phyloP scores from a whole-genome alignment of 1,139 yeast genomes.

The Candida labiduridarum region DNA sequence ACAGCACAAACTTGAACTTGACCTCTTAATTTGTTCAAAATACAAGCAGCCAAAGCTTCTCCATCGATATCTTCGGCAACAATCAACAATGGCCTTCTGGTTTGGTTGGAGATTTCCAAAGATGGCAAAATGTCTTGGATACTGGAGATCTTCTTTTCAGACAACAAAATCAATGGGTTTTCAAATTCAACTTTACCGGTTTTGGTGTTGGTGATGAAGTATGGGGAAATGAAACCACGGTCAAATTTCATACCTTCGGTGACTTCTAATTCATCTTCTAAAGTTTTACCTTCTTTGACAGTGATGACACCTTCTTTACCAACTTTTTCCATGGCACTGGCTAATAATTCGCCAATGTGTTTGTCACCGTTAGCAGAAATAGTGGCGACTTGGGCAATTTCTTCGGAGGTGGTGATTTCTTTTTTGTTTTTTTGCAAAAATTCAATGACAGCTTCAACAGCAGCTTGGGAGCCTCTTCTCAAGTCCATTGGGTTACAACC shows the following conservation, averaged over 20 bases:
- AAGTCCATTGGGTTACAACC: constrained; percentile 99
- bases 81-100: constrained; percentile 92
- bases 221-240: constrained; percentile 98
- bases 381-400: constrained; percentile 98
- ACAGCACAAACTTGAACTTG: constrained; percentile 99
- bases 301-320: constrained; percentile 99
- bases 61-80: constrained; percentile 98
- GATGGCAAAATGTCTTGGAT: constrained; percentile 94
- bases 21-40: constrained; percentile 96
- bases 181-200: constrained; percentile 97
- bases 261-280: constrained; percentile 95
- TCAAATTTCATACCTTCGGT: constrained; percentile 99
- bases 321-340: constrained; percentile 98
- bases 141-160: constrained; percentile 93
- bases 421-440: constrained; percentile 89
- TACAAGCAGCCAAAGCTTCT: constrained; percentile 99
- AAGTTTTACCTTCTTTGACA: constrained; percentile 94
- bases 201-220: constrained; percentile 95
- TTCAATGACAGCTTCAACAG: constrained; percentile 94
- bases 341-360: constrained; percentile 92
- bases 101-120: constrained; percentile 89
- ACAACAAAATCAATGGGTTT: constrained; percentile 84
- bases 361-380: constrained; percentile 97
- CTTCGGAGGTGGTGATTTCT: constrained; percentile 95
- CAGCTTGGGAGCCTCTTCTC: constrained; percentile 98